These are phyloP conservation scores for Kodamaea fukazawae DNA, from an alignment of 805 yeast genomes.

Conservation along the genomic window DNA sequence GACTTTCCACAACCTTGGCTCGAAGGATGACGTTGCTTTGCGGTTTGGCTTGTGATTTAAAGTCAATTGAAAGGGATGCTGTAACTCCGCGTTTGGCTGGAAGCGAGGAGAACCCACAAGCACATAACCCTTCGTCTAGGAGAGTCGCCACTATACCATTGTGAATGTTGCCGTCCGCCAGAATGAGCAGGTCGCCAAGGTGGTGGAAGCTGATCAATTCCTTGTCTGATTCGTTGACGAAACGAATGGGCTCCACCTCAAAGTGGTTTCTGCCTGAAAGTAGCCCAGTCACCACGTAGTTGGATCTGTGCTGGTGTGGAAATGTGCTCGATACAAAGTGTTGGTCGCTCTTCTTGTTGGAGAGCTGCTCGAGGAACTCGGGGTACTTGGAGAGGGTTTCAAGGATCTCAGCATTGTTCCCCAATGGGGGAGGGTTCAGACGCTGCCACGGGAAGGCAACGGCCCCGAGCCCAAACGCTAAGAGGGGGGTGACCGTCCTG, in stretches of 20 bases:
- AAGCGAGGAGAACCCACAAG: constrained; percentile 77
- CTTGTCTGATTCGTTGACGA: constrained; percentile 48
- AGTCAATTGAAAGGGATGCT: constrained; percentile 67
- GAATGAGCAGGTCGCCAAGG: constrained; percentile 62
- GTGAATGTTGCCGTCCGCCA: constrained; percentile 72
- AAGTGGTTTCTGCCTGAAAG: constrained; percentile 64
- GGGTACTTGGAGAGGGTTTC: constrained; percentile 10
- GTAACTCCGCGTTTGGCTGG: constrained; percentile 89
- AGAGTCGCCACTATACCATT: constrained; percentile 78
- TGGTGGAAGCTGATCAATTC: constrained; percentile 66
- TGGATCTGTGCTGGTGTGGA: constrained; percentile 14
- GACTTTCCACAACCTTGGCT: constrained; percentile 61
- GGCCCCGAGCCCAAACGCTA: constrained; percentile 31
- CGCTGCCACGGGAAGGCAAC: constrained; percentile 26
- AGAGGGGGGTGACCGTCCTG: constrained; percentile 26
- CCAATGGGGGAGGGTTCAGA: constrained; percentile 2
- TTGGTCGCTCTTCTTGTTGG: constrained; percentile 13
- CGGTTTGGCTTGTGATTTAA: constrained; percentile 60
- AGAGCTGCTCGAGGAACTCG: constrained; percentile 18
- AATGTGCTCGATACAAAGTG: constrained; percentile 16
- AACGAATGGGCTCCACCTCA: constrained; percentile 74
- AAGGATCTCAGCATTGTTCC: constrained; percentile 4
- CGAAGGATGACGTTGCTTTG: constrained; percentile 61
- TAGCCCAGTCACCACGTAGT: constrained; percentile 69
- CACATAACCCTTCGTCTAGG: constrained; percentile 80